Evolutionary conservation across 2,329 filamentous ascomycete genomes (phyloP), one percentile per base, ranked within the genome.

Genomic region (Colletotrichum endophyticum): DNA sequence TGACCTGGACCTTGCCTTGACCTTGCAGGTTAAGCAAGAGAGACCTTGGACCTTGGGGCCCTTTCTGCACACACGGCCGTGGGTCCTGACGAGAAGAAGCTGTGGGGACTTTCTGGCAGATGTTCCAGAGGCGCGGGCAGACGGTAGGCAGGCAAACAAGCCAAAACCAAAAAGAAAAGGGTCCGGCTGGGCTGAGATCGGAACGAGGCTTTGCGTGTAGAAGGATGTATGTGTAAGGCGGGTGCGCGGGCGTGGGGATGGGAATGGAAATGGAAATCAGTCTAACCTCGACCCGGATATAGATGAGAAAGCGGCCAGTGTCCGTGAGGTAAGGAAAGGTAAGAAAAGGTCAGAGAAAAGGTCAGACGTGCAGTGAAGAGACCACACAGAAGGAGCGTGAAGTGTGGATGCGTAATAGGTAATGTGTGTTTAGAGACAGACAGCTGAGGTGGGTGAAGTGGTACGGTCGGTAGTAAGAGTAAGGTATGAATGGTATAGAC

Each of bases 1-100:
- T 75, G 66, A 73, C 70, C 61, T 73, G 56, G 70, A 63, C 71
- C 59, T 59, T 39, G 69, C 71, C 59, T 59, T 39, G 69, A 63
- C 61, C 61, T 67, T 59, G 62, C 67, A 70, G 68, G 68, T 72
- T 44, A 66, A 75, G 68, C 68, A 72, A 56, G 22, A 39, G n/a
- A 16, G 49, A 73, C 69, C 39, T 56, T 73, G 63, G 32, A 69
- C 28, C 70, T 34, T 57, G 34, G 56, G 61, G 32, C 62, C 22
- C 57, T 64, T 64, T 57, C 53, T 19, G 13, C 32, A 25, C 16
- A 32, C 62, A 75, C 32, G 49, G 36, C 61, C 69, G 69, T 72
- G 62, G 73, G 36, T 56, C 69, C 25, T 61, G 36, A 62, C 27
- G 25, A 49, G 28, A 25, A 59, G 25, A 72, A 62, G 34, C 6